Evolutionary conservation across 2,329 filamentous ascomycete genomes (phyloP).

Genomic region (Penicillium sp.): DNA sequence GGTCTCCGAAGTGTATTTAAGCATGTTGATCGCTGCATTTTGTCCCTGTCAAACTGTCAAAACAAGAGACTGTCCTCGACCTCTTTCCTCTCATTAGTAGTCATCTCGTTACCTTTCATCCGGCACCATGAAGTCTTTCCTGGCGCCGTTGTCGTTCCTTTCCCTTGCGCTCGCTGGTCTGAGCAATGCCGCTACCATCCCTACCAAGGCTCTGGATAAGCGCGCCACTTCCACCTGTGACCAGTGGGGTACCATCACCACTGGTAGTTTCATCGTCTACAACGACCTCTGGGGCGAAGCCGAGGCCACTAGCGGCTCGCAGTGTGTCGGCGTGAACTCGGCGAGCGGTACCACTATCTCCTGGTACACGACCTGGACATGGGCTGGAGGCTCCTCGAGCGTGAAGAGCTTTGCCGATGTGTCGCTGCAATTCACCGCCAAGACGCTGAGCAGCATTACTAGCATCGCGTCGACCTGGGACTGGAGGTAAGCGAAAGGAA

Average conservation of each 20-base stretch:
- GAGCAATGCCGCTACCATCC: slow-evolving; percentile 24
- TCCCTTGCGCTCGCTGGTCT: slow-evolving; percentile 22
- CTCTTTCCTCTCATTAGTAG: not conserved
- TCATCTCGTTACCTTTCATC: slow-evolving; percentile 1
- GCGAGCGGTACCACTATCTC: slow-evolving; percentile 37
- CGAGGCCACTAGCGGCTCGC: slow-evolving; percentile 38
- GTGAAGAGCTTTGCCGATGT: slow-evolving; percentile 53
- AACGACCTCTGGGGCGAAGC: slow-evolving; percentile 55
- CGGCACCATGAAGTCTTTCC: slow-evolving; percentile 30
- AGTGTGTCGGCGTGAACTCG: slow-evolving; percentile 46
- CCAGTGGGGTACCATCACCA: slow-evolving; percentile 39
- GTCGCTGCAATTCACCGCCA: slow-evolving; percentile 39
- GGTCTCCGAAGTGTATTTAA: not conserved
- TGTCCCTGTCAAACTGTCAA: not conserved
- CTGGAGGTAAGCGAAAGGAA: slow-evolving; percentile 38
- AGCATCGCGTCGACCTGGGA: slow-evolving; percentile 49
- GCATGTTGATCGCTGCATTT: not conserved
- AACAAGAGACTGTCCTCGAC: not conserved
- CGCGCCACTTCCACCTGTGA: slow-evolving; percentile 42
- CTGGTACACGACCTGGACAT: slow-evolving; percentile 50
- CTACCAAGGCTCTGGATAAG: slow-evolving; percentile 20
- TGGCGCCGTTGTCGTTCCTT: slow-evolving; percentile 21
- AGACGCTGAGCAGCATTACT: slow-evolving; percentile 35
- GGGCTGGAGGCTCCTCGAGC: slow-evolving; percentile 41
- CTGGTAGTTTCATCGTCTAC: slow-evolving; percentile 51